Evolutionary conservation across 169 alveolate species (phyloP).

Genomic region (Cryptosporidium parvum): DNA sequence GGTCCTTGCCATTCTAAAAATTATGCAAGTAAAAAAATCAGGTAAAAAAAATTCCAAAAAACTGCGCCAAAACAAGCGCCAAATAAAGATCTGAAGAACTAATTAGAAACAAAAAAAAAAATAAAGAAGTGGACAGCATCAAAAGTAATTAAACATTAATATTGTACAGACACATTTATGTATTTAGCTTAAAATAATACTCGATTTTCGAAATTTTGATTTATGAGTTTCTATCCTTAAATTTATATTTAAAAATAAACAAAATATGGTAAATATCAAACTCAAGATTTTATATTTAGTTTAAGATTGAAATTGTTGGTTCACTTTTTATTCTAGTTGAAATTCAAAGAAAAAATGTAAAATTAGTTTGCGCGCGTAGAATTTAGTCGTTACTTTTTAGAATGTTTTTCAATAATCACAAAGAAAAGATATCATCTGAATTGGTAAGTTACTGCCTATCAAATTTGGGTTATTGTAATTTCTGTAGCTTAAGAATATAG

Average conservation of each 20-base stretch:
- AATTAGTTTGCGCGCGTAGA: not conserved
- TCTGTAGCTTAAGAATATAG: slow-evolving; percentile 31
- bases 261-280: too few species aligned
- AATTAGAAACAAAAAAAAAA: not conserved
- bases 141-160: not conserved
- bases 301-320: too few species aligned
- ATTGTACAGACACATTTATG: not conserved
- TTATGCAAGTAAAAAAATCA: slow-evolving; percentile 11
- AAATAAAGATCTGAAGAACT: not conserved
- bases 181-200: not conserved
- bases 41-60: not conserved
- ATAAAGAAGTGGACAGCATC: not conserved
- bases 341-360: not conserved
- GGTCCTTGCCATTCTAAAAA: slow-evolving; percentile 95
- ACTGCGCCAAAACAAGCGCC: not conserved
- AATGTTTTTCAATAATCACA: not conserved
- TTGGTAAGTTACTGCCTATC: not conserved
- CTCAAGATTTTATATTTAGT: not conserved
- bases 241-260: too few species aligned
- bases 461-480: not conserved
- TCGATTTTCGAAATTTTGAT: too few species aligned
- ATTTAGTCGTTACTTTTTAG: not conserved
- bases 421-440: not conserved
- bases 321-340: too few species aligned
- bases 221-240: too few species aligned